Evolutionary conservation across 2,329 filamentous ascomycete genomes (phyloP), one percentile per base, ranked within the genome.

Genomic region (Diaporthe velutina): DNA sequence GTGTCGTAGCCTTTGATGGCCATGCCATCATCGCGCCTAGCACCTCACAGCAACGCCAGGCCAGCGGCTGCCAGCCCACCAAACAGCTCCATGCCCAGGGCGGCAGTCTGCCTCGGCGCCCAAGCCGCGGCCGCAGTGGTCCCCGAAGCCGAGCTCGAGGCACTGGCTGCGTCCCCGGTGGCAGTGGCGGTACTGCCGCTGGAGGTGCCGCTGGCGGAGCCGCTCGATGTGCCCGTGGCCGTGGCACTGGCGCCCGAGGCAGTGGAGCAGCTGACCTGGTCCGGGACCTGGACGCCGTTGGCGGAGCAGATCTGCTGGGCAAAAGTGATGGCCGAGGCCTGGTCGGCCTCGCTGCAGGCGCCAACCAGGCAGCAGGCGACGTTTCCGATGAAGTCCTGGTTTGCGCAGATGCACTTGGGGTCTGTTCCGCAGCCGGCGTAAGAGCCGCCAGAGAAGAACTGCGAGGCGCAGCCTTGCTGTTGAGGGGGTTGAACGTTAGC

Each of bases 371-470:
- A 84, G 83, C 83, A 84, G 54, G 81, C 78, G 74, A 87, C 84
- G 80, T 81, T 82, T 74, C 80, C 80, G 77, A 86, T 78, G 80
- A 86, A 87, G 75, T 80, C 73, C 74, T 79, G 78, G 77, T 86
- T 82, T 25, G 75, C 77, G 84, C 86, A 87, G 79, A 87, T 86
- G 80, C 86, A 87, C 73, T 78, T 78, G 57, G 77, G 74, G 73
- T 85, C 81, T 48, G 70, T 78, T 71, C 82, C 80, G 77, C 83
- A 84, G 80, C 80, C 78, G 77, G 79, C 82, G 61, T 83, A 81
- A 77, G 81, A 82, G 74, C 77, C 77, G 45, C 50, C 57, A 1
- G 83, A 79, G 78, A 79, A 83, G 42, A 77, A 61, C 72, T 77
- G 73, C 60, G 71, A 67, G 33, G 81, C 82, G 76, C 83, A 84